A percentile compares a stretch with the other conserved stretches of the same genome.
Evolutionary conservation across 2,329 filamentous ascomycete genomes (phyloP).

Genomic region (Colletotrichum graminicola): DNA sequence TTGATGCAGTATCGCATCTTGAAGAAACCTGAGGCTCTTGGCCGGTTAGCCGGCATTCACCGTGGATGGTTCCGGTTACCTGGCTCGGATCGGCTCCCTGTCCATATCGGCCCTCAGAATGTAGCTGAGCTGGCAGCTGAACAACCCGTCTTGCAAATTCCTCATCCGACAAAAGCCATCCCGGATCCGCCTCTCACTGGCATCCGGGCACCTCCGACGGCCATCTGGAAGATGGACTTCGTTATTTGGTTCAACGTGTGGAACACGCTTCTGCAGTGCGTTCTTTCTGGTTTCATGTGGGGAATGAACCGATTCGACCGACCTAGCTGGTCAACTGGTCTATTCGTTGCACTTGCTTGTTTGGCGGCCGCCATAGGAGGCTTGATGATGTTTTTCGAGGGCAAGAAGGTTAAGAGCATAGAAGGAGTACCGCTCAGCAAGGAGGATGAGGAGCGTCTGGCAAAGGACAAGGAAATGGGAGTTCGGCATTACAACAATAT

Average conservation of each 20-base stretch:
- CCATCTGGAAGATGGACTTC: conserved; percentile 81
- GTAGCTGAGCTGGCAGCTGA: conserved; percentile 56
- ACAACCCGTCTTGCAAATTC: conserved; percentile 63
- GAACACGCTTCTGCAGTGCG: conserved; percentile 83
- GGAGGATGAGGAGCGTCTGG: conserved; percentile 64
- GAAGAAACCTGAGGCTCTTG: conserved; percentile 67
- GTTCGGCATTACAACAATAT: conserved; percentile 71
- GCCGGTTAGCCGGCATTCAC: conserved; percentile 80
- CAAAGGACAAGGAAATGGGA: conserved; percentile 65
- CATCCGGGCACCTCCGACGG: conserved; percentile 74
- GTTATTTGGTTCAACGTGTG: conserved; percentile 82
- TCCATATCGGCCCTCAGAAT: conserved; percentile 65
- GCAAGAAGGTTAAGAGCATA: conserved; percentile 76
- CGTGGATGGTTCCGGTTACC: conserved; percentile 80
- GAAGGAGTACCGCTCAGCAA: conserved; percentile 77
- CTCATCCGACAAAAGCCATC: conserved; percentile 73
- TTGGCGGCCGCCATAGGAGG: conserved; percentile 77
- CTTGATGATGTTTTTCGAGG: conserved; percentile 77
- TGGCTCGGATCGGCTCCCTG: conserved; percentile 71
- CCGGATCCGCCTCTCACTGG: conserved; percentile 79
- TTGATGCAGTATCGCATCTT: conserved; percentile 73
- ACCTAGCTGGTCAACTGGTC: conserved; percentile 83
- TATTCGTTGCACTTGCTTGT: conserved; percentile 82
- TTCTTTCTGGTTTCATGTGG: conserved; percentile 87
- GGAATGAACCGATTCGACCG: conserved; percentile 77